Evolutionary conservation across 164 flowering plant genomes (phyloP), one percentile per base, ranked within the genome.

Genomic region (Annona cherimola): DNA sequence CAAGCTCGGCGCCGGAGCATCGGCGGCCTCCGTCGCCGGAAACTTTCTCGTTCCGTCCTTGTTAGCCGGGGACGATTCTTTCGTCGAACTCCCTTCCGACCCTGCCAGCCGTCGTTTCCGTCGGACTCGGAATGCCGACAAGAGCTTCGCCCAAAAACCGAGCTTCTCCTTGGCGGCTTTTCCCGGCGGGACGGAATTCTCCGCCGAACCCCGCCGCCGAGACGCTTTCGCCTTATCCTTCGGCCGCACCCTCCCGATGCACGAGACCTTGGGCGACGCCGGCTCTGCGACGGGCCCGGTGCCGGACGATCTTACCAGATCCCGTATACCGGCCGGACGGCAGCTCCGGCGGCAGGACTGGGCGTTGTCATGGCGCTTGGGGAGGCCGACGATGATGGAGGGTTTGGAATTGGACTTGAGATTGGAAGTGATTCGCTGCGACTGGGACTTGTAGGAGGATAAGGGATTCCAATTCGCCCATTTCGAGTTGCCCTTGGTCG

Each of bases 1-100:
- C 76, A 91, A 65, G 61, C 90, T 79, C 55, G 86, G 84, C 46
- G 89, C 72, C 26, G 74, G 72, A 8, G 18, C 55, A 2, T n/a
- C n/a, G n/a, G 71, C 44, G 19, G 79, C 91, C 5, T n/a, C 50
- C 26, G 19, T 63, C 54, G 71, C 60, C 42, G 46, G 45, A 55
- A 67, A 46, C 70, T 76, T 83, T 69, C 46, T 68, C 64, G 79
- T 43, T 46, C n/a, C n/a, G n/a, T n/a, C n/a, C n/a, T n/a, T n/a
- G n/a, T n/a, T n/a, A n/a, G 78, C 72, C 54, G 55, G 16, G 1
- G 4, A 70, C 16, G 80, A 67, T 41, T 71, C 86, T 1, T 54
- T 50, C 4, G 74, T 2, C 12, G 62, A 46, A 11, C 42, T 35
- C 68, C 2, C 76, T 72, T 41, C 68, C 78, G 44, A 20, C 4